These are phyloP conservation scores for Solanum hybrid DNA, from an alignment of 305 asterid genomes.

Conservation along the genomic window DNA sequence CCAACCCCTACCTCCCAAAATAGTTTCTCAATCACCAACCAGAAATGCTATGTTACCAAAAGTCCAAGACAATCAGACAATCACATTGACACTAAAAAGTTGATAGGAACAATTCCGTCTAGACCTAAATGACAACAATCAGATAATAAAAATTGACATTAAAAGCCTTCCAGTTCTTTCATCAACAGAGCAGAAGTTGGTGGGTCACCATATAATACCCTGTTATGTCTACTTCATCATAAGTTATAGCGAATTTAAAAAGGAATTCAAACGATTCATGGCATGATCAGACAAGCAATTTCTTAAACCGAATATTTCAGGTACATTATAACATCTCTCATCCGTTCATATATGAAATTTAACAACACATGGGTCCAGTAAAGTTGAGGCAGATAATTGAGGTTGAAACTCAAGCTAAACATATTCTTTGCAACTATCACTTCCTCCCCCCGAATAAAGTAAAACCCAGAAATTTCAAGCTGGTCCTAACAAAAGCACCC, in stretches of 20 bases:
- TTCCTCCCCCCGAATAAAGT: no score
- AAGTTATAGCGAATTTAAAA: not conserved
- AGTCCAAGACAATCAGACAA: no score
- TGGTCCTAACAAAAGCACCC: no score
- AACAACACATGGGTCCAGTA: slow-evolving; percentile 3
- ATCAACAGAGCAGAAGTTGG: not conserved
- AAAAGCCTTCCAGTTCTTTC: not conserved
- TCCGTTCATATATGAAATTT: not conserved
- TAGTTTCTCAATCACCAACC: no score
- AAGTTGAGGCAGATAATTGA: not conserved
- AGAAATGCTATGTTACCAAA: no score
- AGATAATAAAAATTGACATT: not conserved
- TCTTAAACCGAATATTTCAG: not conserved
- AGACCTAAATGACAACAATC: not conserved
- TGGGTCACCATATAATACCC: no score
- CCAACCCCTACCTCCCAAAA: no score
- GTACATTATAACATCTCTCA: not conserved
- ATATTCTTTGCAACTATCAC: no score
- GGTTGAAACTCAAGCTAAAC: no score
- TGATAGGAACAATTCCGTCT: not conserved
- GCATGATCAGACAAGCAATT: not conserved
- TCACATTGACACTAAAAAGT: no score
- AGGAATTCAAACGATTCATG: not conserved
- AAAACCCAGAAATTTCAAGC: no score
- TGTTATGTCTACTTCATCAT: not conserved